phyloP scores from a whole-genome alignment of 352 stramenopile genomes.

The Globisporangium lucens region DNA sequence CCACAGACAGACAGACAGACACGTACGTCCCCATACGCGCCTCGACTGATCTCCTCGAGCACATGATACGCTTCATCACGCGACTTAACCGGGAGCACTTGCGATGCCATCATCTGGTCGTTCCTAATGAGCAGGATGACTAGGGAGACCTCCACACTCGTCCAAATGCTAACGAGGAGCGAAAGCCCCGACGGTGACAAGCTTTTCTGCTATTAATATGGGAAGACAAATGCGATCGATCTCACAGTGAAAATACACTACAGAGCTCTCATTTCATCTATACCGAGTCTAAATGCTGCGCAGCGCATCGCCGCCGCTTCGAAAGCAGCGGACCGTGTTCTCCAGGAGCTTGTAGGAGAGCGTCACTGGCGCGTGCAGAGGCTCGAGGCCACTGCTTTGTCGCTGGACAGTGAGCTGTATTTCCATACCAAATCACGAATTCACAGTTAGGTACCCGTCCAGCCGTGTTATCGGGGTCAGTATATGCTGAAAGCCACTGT shows the following conservation, averaged over 20 bases:
- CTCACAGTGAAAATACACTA: neutral
- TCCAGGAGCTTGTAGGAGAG: conserved; percentile 73
- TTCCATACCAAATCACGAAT: neutral
- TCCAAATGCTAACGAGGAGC: too few relatives aligned
- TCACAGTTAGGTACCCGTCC: neutral
- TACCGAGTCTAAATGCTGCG: conserved; percentile 10
- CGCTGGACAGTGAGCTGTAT: conserved; percentile 40
- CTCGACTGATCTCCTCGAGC: conserved; percentile 42
- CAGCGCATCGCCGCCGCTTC: conserved; percentile 29
- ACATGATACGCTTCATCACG: conserved; percentile 22
- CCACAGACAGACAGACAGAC: neutral
- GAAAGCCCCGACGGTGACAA: neutral
- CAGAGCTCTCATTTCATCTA: neutral
- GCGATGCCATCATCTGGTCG: neutral
- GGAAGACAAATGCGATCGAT: neutral
- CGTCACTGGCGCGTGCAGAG: conserved; percentile 23
- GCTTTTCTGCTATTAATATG: neutral
- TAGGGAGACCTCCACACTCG: too few relatives aligned
- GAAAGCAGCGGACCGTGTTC: conserved; percentile 63
- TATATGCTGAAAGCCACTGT: neutral
- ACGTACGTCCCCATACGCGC: conserved; percentile 54
- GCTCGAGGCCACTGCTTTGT: conserved; percentile 29
- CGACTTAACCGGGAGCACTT: conserved; percentile 5
- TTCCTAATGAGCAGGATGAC: too few relatives aligned
- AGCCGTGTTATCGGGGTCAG: neutral